Conservation (phyloP, 164 flowering plant species). For the Aristolochia contorta region DNA sequence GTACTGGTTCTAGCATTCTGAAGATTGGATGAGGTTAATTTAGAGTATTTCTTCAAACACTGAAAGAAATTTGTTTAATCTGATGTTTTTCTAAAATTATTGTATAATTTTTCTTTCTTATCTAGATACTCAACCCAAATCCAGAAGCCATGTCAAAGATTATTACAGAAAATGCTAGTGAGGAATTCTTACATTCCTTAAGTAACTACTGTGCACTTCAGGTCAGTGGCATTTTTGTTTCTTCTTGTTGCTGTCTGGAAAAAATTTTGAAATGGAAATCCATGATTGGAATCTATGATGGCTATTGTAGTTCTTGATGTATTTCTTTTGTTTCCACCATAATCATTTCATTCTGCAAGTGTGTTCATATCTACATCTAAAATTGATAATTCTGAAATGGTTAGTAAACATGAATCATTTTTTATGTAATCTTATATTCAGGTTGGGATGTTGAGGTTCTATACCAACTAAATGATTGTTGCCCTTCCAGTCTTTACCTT, state of each 20-base stretch:
- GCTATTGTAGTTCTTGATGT: background rate
- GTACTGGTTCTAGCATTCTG: conserved; percentile 23
- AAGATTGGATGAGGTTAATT: no score
- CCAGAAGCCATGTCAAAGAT: conserved; percentile 98
- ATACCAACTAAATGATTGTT: background rate
- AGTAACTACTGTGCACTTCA: conserved; percentile 98
- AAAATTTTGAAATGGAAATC: no score
- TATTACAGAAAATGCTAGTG: conserved; percentile 97
- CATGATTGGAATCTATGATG: no score
- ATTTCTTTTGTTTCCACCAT: background rate
- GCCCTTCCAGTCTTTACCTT: background rate
- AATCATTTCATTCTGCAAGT: background rate
- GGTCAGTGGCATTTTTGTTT: conserved; percentile 29
- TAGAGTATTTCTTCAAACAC: no score
- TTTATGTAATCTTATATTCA: background rate
- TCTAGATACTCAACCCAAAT: conserved; percentile 95
- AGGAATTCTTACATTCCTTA: conserved; percentile 76
- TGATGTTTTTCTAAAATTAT: no score
- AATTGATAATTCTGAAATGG: background rate
- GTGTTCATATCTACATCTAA: background rate
- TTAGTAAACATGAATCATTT: background rate
- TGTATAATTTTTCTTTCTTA: conserved; percentile 3
- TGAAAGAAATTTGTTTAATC: no score
- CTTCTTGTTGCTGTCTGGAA: background rate
- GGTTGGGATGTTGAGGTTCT: background rate